Conservation (phyloP, 139 green algal species). For the Gonium pectorale region DNA sequence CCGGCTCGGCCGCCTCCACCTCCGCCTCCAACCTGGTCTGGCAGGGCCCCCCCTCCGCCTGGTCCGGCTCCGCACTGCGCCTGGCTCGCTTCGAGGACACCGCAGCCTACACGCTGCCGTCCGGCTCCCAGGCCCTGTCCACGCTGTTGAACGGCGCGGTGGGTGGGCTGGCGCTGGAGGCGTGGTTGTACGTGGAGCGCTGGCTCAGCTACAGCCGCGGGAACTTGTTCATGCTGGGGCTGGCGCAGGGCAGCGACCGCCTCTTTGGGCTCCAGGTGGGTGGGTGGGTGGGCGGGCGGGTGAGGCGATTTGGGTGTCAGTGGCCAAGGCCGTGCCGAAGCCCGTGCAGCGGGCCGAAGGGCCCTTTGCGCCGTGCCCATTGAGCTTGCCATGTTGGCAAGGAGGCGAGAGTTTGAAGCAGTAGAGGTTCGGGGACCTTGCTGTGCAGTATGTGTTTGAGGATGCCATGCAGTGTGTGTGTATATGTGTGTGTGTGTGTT, state of each 20-base stretch:
- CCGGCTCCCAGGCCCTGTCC: too few relatives aligned
- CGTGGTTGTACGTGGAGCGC: slow-evolving; percentile 14
- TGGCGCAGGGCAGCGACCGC: not conserved
- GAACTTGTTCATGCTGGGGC: slow-evolving; percentile 5
- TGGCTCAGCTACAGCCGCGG: slow-evolving; percentile 14
- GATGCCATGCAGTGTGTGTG: too few relatives aligned
- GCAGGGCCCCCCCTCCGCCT: not conserved
- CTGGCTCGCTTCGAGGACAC: not conserved
- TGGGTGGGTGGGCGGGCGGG: too few relatives aligned
- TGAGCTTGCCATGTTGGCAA: too few relatives aligned
- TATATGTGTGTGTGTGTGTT: too few relatives aligned
- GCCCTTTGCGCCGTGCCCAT: too few relatives aligned
- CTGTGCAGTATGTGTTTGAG: too few relatives aligned
- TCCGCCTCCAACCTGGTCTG: slow-evolving; percentile 40
- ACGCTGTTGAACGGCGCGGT: not conserved
- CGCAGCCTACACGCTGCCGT: not conserved
- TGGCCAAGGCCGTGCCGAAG: too few relatives aligned
- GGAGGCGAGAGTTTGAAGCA: too few relatives aligned
- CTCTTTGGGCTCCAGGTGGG: slow-evolving; percentile 39
- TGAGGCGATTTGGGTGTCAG: too few relatives aligned
- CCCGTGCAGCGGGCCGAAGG: too few relatives aligned
- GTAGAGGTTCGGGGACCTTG: too few relatives aligned
- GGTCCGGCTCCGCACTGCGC: slow-evolving; percentile 9
- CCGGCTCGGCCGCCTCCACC: not conserved
- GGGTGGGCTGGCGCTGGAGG: slow-evolving; percentile 35